These are phyloP conservation scores for Periconia sp. DNA, from an alignment of 2,329 filamentous ascomycete genomes.

Conservation along the genomic window DNA sequence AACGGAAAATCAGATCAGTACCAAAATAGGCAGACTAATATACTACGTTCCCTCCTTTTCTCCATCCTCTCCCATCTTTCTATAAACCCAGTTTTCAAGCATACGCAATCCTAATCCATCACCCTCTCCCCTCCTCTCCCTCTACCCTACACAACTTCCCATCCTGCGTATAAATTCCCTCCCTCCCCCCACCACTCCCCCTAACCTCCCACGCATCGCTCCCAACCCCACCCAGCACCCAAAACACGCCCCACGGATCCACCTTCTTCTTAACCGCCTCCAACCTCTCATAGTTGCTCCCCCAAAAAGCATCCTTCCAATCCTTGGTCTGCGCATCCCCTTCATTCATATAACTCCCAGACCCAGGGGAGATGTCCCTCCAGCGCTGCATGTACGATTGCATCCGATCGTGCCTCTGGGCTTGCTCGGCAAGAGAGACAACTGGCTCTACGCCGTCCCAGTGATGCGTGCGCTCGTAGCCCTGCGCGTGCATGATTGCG, in stretches of 20 bases:
- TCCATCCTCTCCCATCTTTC: too few relatives aligned
- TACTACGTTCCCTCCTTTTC: too few relatives aligned
- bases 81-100: too few relatives aligned
- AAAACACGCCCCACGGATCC: slow-evolving; percentile 32
- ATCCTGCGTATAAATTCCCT: slow-evolving; percentile 25
- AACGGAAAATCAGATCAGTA: too few relatives aligned
- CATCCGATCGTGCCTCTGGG: slow-evolving; percentile 13
- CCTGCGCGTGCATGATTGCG: slow-evolving; percentile 27
- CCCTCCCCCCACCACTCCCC: slow-evolving; percentile 12
- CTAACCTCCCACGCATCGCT: slow-evolving; percentile 29
- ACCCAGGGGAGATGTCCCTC: slow-evolving; percentile 22
- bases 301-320: slow-evolving; percentile 28
- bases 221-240: slow-evolving; percentile 22
- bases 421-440: neutral
- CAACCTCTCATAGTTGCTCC: slow-evolving; percentile 25
- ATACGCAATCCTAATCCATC: too few relatives aligned
- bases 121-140: too few relatives aligned
- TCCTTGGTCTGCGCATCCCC: slow-evolving; percentile 29
- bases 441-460: slow-evolving; percentile 19
- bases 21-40: too few relatives aligned
- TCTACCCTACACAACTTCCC: slow-evolving; percentile 23
- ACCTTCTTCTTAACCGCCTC: slow-evolving; percentile 19
- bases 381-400: slow-evolving; percentile 25
- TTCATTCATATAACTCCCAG: slow-evolving; percentile 31
- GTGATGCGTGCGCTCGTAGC: slow-evolving; percentile 16